A percentile compares a stretch with the other conserved stretches of the same genome.
Evolutionary conservation across 768 basidiomycete species (phyloP).

Genomic region (Lentinula sp.): DNA sequence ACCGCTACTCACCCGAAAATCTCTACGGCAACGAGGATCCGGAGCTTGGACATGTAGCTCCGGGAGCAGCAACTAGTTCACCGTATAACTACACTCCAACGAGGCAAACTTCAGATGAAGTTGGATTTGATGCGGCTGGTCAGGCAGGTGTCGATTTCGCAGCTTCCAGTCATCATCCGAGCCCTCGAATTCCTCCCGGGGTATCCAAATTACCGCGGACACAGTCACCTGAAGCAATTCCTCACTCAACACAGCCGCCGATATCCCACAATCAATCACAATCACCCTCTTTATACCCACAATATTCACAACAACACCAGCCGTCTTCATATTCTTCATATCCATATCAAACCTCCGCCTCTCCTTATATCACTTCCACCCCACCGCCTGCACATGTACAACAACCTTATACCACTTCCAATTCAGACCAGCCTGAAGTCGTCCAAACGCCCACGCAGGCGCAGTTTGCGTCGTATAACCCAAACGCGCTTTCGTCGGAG

Average conservation of each 20-base stretch:
- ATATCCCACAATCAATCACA: not conserved
- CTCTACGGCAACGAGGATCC: not conserved
- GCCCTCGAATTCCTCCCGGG: constrained; percentile 2
- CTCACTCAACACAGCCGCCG: not conserved
- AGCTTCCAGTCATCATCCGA: not conserved
- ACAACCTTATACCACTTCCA: not conserved
- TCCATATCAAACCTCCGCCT: not conserved
- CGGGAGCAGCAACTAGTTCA: not conserved
- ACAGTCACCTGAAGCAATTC: not conserved
- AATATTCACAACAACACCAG: not conserved
- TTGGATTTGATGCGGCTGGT: constrained; percentile 7
- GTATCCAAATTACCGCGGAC: not conserved
- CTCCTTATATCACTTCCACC: not conserved
- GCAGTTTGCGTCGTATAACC: constrained; percentile 3
- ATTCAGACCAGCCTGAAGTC: constrained; percentile 1
- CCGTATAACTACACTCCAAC: not conserved
- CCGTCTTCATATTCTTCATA: not conserved
- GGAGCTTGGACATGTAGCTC: not conserved
- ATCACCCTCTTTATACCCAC: not conserved
- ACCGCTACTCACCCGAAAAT: not conserved
- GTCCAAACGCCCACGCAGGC: constrained; percentile 3
- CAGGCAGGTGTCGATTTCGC: not conserved
- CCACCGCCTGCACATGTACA: not conserved
- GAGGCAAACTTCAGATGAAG: constrained; percentile 11
- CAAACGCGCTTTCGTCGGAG: not conserved